Evolutionary conservation across 371 early-diverging fungal species (phyloP), one percentile per base, ranked within the genome.

Genomic region (Mucor indicus): DNA sequence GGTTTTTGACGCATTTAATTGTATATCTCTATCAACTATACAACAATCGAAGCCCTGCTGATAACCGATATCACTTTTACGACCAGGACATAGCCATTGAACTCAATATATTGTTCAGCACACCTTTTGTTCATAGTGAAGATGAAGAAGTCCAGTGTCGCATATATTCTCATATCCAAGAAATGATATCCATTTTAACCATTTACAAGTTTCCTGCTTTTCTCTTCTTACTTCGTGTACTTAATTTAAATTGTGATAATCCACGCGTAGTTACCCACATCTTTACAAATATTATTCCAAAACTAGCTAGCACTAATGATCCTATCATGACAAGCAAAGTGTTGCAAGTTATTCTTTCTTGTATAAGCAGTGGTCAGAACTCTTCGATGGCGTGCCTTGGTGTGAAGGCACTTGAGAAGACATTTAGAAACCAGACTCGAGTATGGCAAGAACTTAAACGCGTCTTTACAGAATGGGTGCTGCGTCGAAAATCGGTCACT

Each of bases 381-480:
- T 39, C 41, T n/a, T 51, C 64, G 5, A 66, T 78, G 66, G 64
- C 80, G 2, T 67, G 70, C 30, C 54, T 82, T 12, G 80, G 77
- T 15, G 64, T 80, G 22, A 64, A 65, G 25, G 64, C 73, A n/a
- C 46, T 82, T 7, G 63, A 59, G 2, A 55, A 63, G 12, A 61
- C 79, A 2, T 71, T 69, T 59, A 62, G 69, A 19, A 62, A 63
- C 6, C 83, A 82, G 33, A 76, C 83, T 9, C 74, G 83, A 9
- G 67, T 75, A 1, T 82, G 83, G 83, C 79, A 77, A 39, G 77
- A 80, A 13, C 55, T 82, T 0, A 75, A 77, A 17, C 65, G 65
- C 32, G 68, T 79, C 0, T 58, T 82, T 32, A 53, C 76, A 6
- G 77, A 75, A 10, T 82, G 83, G 83, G 67, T 77, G 8, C 44